These are phyloP conservation scores for Pichia sporocuriosa DNA, from an alignment of 805 yeast genomes.

Conservation along the genomic window DNA sequence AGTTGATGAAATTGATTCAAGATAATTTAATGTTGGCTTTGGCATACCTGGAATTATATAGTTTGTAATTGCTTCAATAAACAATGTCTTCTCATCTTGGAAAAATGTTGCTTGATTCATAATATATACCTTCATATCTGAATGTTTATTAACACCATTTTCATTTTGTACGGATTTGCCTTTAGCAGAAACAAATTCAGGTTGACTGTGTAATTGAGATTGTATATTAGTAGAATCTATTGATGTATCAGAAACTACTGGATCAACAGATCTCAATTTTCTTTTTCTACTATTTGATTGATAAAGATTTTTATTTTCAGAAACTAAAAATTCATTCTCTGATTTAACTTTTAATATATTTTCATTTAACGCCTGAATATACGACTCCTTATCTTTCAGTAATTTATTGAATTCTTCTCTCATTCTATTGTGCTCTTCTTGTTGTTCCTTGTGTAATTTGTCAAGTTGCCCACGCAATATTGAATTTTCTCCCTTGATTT, in stretches of 20 bases:
- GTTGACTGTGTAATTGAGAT: no score
- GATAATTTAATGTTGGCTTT: slow-evolving; percentile 28
- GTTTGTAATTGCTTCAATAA: slow-evolving; percentile 30
- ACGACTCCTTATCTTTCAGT: slow-evolving; percentile 19
- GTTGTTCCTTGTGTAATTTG: slow-evolving; percentile 34
- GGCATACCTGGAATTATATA: slow-evolving; percentile 33
- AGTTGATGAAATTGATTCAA: slow-evolving; percentile 30
- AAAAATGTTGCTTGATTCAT: slow-evolving; percentile 27
- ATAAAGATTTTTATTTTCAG: slow-evolving; percentile 37
- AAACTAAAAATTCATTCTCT: slow-evolving; percentile 48
- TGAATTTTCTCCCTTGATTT: slow-evolving; percentile 74
- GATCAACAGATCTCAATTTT: slow-evolving; percentile 12
- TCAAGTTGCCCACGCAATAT: slow-evolving; percentile 62
- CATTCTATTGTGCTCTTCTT: slow-evolving; percentile 33
- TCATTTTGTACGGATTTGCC: no score
- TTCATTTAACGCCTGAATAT: slow-evolving; percentile 23
- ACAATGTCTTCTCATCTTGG: slow-evolving; percentile 34
- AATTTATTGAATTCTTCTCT: slow-evolving; percentile 23
- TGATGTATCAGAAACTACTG: neutral
- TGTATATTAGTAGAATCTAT: no score
- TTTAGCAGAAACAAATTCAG: no score
- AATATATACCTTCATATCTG: slow-evolving; percentile 18
- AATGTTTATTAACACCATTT: neutral
- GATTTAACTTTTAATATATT: slow-evolving; percentile 41
- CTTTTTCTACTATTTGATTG: slow-evolving; percentile 21